phyloP scores from a whole-genome alignment of 176 grass and related monocot genomes.

The Triticum urartu region DNA sequence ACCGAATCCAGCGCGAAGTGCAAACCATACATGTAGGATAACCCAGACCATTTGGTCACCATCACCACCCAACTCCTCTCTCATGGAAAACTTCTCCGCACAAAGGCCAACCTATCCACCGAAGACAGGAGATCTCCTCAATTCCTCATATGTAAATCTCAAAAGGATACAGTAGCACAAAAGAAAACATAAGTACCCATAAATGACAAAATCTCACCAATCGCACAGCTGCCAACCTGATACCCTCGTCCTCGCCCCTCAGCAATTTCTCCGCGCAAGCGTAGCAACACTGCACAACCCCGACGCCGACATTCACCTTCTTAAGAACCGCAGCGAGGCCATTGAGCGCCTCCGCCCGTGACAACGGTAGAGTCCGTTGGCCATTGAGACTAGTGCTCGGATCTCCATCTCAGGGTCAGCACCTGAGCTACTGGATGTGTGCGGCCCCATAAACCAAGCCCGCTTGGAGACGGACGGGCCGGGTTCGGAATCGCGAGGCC shows the following conservation, averaged over 20 bases:
- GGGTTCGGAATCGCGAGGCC: not conserved
- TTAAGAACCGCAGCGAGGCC: slow-evolving; percentile 48
- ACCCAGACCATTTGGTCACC: slow-evolving; percentile 47
- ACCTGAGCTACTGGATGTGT: not conserved
- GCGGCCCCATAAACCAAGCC: slow-evolving; percentile 39
- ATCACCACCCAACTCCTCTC: slow-evolving; percentile 8
- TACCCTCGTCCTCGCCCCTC: slow-evolving; percentile 53
- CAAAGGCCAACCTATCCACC: slow-evolving; percentile 56
- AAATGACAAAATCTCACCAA: slow-evolving; percentile 49
- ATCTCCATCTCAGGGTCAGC: slow-evolving; percentile 16
- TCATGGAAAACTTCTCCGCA: slow-evolving; percentile 45
- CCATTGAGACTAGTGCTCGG: slow-evolving; percentile 48
- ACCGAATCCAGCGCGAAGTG: not conserved
- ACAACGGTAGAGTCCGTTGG: slow-evolving; percentile 57
- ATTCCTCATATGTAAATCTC: not conserved
- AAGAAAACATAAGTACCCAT: not conserved
- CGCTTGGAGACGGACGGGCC: slow-evolving; percentile 24
- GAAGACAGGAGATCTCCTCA: not conserved
- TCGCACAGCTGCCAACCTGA: slow-evolving; percentile 61
- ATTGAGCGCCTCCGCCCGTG: slow-evolving; percentile 47
- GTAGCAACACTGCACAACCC: slow-evolving; percentile 43
- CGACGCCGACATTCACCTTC: slow-evolving; percentile 29
- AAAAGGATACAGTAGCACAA: not conserved
- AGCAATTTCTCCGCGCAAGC: slow-evolving; percentile 41
- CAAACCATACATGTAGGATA: slow-evolving; percentile 66